Base-by-base conservation (phyloP, 2,329 filamentous ascomycete genomes). In the Claviceps sp. region DNA sequence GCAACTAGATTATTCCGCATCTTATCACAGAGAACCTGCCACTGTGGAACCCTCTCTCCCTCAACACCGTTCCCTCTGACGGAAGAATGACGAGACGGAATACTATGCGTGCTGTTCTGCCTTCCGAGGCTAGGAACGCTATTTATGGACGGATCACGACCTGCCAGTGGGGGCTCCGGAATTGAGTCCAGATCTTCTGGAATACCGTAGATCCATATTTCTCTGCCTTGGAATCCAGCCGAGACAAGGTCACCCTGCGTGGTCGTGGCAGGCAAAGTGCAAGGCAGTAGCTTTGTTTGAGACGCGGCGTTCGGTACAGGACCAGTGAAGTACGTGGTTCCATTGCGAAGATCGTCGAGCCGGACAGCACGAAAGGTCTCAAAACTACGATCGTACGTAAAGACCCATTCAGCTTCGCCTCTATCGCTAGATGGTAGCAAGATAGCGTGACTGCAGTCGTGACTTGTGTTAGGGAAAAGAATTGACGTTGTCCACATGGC, bases 401-500 rank as follows among this genome's bases (percentile, higher is more conserved):
- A 85, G 0, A 86, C 78, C 85, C 85, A 91, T 55, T 73, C 78
- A 26, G 84, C 81, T 63, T 88, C 86, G 51, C 81, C 78, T 41
- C 77, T 70, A 48, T 69, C 72, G 4, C 76, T 77, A 55, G 80
- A 73, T 57, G 81, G 78, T 16, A 91, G 70, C 46, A 91, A 66
- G 1, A 85, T 81, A 20, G 85, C 85, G 66, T 90, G 85, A 58
- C 84, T 88, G 62, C 85, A 89, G 57, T 87, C 84, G 48, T 81
- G 78, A 58, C 83, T 88, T n/a, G 81, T 84, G 58, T 89, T 87
- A 3, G 87, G 86, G 52, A 91, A 91, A 3, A 93, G 70, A 46
- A 93, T 90, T 37, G 88, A 89, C 0, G 86, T 88, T 6, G 87
- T 91, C 87, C 87, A 93, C 61, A 91, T 76, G 24, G 83, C 79